Base-by-base conservation (phyloP, 2,329 filamentous ascomycete species). In the Colletotrichum noveboracense region DNA sequence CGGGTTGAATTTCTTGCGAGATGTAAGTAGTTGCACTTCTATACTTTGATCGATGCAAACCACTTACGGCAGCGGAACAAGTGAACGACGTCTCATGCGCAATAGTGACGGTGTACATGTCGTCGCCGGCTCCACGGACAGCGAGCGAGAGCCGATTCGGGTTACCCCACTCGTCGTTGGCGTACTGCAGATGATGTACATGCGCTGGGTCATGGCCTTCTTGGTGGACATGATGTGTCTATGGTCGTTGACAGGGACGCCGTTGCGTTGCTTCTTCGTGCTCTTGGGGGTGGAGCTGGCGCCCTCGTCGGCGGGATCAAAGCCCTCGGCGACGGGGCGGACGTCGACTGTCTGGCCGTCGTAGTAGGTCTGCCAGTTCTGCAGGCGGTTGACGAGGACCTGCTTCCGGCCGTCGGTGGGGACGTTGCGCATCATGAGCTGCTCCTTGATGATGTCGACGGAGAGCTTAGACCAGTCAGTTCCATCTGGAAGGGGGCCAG, bases 401-500 rank as follows among this genome's bases (percentile, higher is more conserved):
- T 52, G 18, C 64, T 74, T 76, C 12, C 67, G 67, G 5, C 74
- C 76, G 9, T 26, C 8, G 9, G 48, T 38, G 14, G 55, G 56
- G 6, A 76, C 34, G 38, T 66, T 60, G 18, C 74, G 70, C 56
- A 77, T 69, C 21, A 13, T 26, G 13, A 76, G 70, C 74, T 76
- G 74, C 26, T 77, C 74, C 28, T 66, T 69, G n/a, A 77, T 56
- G 16, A 74, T 73, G n/a, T 70, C 34, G 12, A 71, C 16, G 13
- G 60, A n/a, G 6, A 77, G 48, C 56, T 56, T 65, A 32, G 32
- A 21, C 76, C 75, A 74, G 64, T 76, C 66, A 5, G 58, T 68
- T 56, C 38, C 67, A 26, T 77, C 76, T 10, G 74, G 43, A 13
- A 76, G 66, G 3, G 76, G 74, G 3, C 74, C 76, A 16, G 67